Base-by-base conservation (phyloP, 768 basidiomycete species). In the Xerocomus brunneocitrinus region DNA sequence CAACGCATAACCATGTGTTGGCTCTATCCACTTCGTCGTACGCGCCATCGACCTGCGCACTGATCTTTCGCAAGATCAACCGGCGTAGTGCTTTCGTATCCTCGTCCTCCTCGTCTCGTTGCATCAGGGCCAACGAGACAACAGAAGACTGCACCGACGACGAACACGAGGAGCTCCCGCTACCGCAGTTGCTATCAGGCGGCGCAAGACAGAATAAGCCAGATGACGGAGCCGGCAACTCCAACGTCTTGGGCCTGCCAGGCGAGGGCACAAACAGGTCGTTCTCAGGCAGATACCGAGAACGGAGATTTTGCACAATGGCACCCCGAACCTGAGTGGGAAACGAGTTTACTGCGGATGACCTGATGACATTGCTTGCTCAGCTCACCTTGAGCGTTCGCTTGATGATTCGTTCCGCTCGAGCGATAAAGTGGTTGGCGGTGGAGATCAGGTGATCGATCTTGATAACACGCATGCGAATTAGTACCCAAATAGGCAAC, bases 21-120 rank as follows among this genome's bases (percentile, higher is more conserved):
- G 76, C 76, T 57, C 76, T 79, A 54, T 88, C 84, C 40, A 87
- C 73, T 61, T 87, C 83, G 40, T 83, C 83, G 59, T 79, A 77
- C 2, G 82, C 81, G 6, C 79, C 80, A 14, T 73, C 72, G 49
- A 79, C 58, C 43, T 78, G 71, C 53, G 80, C 77, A 36, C 84
- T 80, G 50, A 89, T 78, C 69, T 87, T 88, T 43, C 83, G 78
- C 38, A 82, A 67, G 22, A 89, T 61, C n/a, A 90, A 66, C 16
- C 84, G 75, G 13, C 85, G 83, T 34, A 87, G 72, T 27, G 76
- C 74, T 34, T 79, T 77, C 10, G 75, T 77, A 55, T 89, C 88
- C 45, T 87, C 81, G 51, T 85, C 85, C 56, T 82, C 83, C 35
- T 76, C 71, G 44, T 79, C 79, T 1, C 76, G 76, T 3, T 79